Evolutionary conservation across 2,329 filamentous ascomycete genomes (phyloP).

Genomic region (Verticillium tricorpus): DNA sequence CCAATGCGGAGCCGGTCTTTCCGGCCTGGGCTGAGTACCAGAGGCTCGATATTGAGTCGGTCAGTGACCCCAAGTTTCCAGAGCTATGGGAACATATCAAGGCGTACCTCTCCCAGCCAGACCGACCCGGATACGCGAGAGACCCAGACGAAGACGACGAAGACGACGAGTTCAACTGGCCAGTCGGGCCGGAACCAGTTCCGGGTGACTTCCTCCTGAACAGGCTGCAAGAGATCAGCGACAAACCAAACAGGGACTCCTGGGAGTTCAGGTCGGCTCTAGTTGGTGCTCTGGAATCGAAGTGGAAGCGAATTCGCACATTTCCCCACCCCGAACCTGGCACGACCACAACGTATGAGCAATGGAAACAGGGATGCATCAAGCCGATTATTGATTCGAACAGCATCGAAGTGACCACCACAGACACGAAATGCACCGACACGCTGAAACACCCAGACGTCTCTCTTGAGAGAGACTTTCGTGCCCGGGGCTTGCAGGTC

Average conservation of each 20-base stretch:
- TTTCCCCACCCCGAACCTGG: not conserved
- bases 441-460: constrained; percentile 13
- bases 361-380: not conserved
- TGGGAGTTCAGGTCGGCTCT: not conserved
- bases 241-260: not conserved
- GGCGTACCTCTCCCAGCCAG: not conserved
- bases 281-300: not conserved
- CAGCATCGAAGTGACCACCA: not conserved
- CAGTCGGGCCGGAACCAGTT: not conserved
- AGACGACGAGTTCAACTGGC: not conserved
- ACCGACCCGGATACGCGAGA: not conserved
- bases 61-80: constrained; percentile 3
- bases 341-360: not conserved
- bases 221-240: not conserved
- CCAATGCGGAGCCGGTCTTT: not conserved
- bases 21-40: not conserved
- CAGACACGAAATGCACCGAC: not conserved
- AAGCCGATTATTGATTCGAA: not conserved
- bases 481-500: constrained; percentile 45
- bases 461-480: constrained; percentile 22
- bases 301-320: not conserved
- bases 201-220: not conserved
- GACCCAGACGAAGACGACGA: constrained; percentile 5
- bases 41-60: not conserved
- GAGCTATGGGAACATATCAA: not conserved